Percentiles rank a stretch among this genome's conserved stretches.
phyloP scores from a whole-genome alignment of 2,329 filamentous ascomycete species.

The Fusarium sp. region DNA sequence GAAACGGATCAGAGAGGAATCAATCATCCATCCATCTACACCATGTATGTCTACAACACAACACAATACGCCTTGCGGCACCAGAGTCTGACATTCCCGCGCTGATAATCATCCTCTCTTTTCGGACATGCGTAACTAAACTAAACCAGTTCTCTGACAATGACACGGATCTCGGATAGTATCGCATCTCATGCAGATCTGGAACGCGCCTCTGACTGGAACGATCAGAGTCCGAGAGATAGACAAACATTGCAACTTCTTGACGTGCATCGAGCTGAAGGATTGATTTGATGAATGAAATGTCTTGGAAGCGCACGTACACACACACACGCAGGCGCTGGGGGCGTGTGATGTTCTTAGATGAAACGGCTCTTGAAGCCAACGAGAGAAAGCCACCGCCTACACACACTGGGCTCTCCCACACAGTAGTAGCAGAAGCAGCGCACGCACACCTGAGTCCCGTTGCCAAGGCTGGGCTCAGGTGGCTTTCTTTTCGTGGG shows the following conservation, averaged over 20 bases:
- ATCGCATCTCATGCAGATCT: slow-evolving; percentile 12
- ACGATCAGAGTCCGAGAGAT: slow-evolving; percentile 1
- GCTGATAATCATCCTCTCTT: slow-evolving; percentile 9
- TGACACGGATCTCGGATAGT: slow-evolving; percentile 3
- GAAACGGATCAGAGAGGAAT: background rate
- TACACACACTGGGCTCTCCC: background rate
- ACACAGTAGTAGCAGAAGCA: background rate
- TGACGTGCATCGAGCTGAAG: slow-evolving; percentile 1
- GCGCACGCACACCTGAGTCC: slow-evolving; percentile 6
- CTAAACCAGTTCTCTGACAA: background rate
- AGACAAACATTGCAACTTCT: background rate
- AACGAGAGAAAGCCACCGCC: slow-evolving; percentile 17
- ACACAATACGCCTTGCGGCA: background rate
- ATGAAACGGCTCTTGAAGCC: slow-evolving; percentile 36
- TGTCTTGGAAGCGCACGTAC: background rate
- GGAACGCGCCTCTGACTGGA: slow-evolving; percentile 9
- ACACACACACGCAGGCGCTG: background rate
- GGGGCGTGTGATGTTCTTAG: slow-evolving; percentile 6
- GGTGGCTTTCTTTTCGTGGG: background rate
- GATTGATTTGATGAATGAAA: background rate
- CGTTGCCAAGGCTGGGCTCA: slow-evolving; percentile 28
- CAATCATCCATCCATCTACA: background rate
- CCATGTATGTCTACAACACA: background rate
- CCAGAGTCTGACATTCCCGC: background rate
- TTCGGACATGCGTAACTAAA: slow-evolving; percentile 9